Percentiles rank a stretch among this genome's conserved stretches.
Evolutionary conservation across 345 rosid species (phyloP).

Genomic region (Dipteronia dyeriana): DNA sequence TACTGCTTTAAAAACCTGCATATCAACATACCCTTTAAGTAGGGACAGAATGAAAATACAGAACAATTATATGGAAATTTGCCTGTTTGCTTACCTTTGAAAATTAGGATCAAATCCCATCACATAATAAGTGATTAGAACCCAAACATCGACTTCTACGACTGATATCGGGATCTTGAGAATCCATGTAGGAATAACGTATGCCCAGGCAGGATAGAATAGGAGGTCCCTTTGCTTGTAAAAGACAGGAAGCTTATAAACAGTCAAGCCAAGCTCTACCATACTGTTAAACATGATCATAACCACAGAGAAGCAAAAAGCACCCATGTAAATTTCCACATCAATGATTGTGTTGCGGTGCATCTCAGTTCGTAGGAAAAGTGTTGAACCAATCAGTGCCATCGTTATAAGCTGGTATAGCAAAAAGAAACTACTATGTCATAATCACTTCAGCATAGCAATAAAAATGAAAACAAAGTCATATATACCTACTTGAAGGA

Average conservation of each 20-base stretch:
- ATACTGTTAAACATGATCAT: constrained; percentile 62
- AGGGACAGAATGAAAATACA: no score
- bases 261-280: constrained; percentile 62
- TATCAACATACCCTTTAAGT: neutral
- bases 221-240: constrained; percentile 79
- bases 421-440: constrained; percentile 14
- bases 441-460: neutral
- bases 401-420: constrained; percentile 37
- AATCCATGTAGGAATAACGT: constrained; percentile 79
- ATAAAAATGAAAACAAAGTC: neutral
- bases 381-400: constrained; percentile 43
- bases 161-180: constrained; percentile 68
- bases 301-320: constrained; percentile 58
- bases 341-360: constrained; percentile 35
- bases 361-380: constrained; percentile 68
- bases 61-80: neutral
- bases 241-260: constrained; percentile 79
- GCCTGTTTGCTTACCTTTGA: constrained; percentile 47
- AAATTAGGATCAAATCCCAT: constrained; percentile 73
- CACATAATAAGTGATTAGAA: constrained; percentile 62
- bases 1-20: constrained; percentile 71
- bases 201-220: constrained; percentile 81
- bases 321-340: constrained; percentile 61
- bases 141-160: constrained; percentile 61
- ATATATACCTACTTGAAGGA: constrained; percentile 45